Evolutionary conservation across 2,329 filamentous ascomycete species (phyloP), one percentile per base, ranked within the genome.

Genomic region (Aplosporella prunicola): DNA sequence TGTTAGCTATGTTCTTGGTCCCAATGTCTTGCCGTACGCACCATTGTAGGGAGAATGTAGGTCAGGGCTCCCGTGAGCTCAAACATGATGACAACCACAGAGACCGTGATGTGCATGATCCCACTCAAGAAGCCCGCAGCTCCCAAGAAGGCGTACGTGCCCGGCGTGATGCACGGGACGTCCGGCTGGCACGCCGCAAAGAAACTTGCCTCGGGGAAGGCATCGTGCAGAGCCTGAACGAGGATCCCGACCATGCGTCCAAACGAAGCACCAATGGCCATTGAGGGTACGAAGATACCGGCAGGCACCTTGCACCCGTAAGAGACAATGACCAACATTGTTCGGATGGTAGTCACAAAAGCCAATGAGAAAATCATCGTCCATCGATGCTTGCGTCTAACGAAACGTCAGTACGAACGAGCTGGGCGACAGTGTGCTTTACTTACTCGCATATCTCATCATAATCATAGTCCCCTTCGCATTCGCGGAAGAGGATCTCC

Each of bases 51-150:
- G 18, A 98, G 67, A 46, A 98, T 96, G 55, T 98, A 98, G 2
- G 88, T 94, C 43, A 96, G 66, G 5, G 91, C 91, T n/a, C 91
- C 91, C 0, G 91, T 98, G 32, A 98, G 72, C 61, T 98, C 91
- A 53, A 96, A 96, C 91, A 98, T 96, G 60, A 98, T 98, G 52
- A 98, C 91, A 2, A 95, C 89, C 8, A 98, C 87, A 0, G 88
- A 93, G 11, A 98, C 79, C 0, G 89, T 95, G 45, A 98, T 83
- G 60, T 96, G 91, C 89, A 96, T 98, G 53, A 96, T 95, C 8
- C 91, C 91, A 57, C 83, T 89, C 16, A 98, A 69, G 0, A 91
- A 85, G 2, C 91, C 89, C 0, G 80, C 91, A 5, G 91, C 91
- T 27, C 91, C 91, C 0, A 98, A 71, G 49, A 98, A 93, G 5